These are phyloP conservation scores for Kazachstania martiniae DNA, from an alignment of 805 yeast species.

Conservation along the genomic window DNA sequence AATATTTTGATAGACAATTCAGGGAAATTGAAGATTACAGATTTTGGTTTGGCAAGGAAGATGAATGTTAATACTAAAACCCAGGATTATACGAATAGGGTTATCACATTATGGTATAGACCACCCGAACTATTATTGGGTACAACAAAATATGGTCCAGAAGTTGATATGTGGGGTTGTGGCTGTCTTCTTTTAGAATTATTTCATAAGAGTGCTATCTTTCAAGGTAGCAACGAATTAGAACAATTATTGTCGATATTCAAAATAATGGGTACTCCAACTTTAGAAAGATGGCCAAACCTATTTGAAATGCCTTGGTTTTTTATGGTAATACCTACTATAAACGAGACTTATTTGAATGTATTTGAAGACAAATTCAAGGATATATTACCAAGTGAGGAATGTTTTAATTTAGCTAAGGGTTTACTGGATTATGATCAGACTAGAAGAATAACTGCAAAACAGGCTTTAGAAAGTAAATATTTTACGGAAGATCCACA, in stretches of 20 bases:
- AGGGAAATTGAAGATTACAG: conserved; percentile 64
- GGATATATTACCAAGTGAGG: conserved; percentile 34
- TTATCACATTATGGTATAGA: conserved; percentile 93
- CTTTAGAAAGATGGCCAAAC: conserved; percentile 61
- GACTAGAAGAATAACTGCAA: conserved; percentile 50
- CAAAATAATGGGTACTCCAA: conserved; percentile 82
- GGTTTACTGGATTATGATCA: conserved; percentile 64
- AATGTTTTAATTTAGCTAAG: conserved; percentile 54
- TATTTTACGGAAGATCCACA: conserved; percentile 65
- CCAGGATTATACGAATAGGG: conserved; percentile 80
- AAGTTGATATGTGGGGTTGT: conserved; percentile 94
- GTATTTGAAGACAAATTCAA: conserved; percentile 35
- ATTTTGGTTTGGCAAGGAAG: conserved; percentile 71
- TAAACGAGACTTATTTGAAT: conserved; percentile 16
- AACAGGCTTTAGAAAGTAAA: conserved; percentile 53
- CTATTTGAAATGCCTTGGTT: conserved; percentile 85
- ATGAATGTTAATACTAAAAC: conserved; percentile 39
- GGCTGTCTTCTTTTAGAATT: conserved; percentile 86
- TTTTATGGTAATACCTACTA: conserved; percentile 62
- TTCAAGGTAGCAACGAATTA: conserved; percentile 84
- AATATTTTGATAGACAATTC: conserved; percentile 54
- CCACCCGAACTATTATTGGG: conserved; percentile 93
- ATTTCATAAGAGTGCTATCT: conserved; percentile 62
- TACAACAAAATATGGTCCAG: conserved; percentile 79
- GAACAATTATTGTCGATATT: conserved; percentile 71